Percentiles rank a stretch among this genome's conserved stretches.
phyloP scores from a whole-genome alignment of 2,329 filamentous ascomycete species.

The Colletotrichum musicola region DNA sequence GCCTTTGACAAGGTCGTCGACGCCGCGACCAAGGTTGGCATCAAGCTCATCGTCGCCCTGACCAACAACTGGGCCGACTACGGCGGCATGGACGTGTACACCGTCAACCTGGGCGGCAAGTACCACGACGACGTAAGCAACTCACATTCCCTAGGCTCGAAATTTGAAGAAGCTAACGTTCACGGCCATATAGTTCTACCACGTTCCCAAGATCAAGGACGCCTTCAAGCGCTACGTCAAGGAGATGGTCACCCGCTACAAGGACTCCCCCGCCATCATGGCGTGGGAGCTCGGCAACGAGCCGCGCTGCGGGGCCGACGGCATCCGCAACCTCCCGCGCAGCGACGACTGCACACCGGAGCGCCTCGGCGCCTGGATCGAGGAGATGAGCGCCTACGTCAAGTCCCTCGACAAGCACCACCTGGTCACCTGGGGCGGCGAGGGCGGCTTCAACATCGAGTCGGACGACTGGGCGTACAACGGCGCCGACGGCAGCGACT shows the following conservation, averaged over 20 bases:
- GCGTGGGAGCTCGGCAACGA: slow-evolving; percentile 79
- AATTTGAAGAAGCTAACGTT: not conserved
- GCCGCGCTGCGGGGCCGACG: slow-evolving; percentile 62
- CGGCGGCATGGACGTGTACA: slow-evolving; percentile 67
- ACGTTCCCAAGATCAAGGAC: slow-evolving; percentile 61
- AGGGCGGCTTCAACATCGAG: slow-evolving; percentile 67
- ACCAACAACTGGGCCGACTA: slow-evolving; percentile 70
- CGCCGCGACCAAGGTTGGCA: slow-evolving; percentile 59
- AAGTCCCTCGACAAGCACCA: slow-evolving; percentile 65
- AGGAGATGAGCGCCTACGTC: slow-evolving; percentile 67
- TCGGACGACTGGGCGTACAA: slow-evolving; percentile 60
- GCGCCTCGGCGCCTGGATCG: slow-evolving; percentile 61
- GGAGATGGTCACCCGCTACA: slow-evolving; percentile 70
- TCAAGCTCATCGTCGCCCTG: slow-evolving; percentile 64
- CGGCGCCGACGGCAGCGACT: slow-evolving; percentile 65
- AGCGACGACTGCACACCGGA: slow-evolving; percentile 55
- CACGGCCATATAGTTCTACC: slow-evolving; percentile 57
- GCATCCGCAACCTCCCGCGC: slow-evolving; percentile 58
- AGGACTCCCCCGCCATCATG: slow-evolving; percentile 69
- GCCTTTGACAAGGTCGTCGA: slow-evolving; percentile 64
- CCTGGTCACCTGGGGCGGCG: slow-evolving; percentile 67
- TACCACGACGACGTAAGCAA: slow-evolving; percentile 60
- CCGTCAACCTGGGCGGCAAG: slow-evolving; percentile 60
- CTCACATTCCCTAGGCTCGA: no score
- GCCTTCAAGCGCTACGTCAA: slow-evolving; percentile 71